Evolutionary conservation across 2,329 filamentous ascomycete genomes (phyloP), one percentile per base, ranked within the genome.

Genomic region (Diaporthe aspalathi): DNA sequence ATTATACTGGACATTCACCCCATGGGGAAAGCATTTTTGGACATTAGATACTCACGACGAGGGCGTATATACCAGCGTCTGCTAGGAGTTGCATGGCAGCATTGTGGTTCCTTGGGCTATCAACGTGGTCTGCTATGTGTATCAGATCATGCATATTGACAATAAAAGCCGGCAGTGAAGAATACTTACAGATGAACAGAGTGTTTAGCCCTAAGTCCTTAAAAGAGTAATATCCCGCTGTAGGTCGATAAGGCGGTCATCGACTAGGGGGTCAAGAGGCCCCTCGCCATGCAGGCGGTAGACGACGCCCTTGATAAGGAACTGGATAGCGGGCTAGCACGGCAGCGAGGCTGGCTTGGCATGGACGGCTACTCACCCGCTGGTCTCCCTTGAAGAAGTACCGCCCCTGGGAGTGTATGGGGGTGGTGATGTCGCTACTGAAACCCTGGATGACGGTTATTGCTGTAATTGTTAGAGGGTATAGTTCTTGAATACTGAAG

Each of bases 181-280:
- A 20, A 9, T 32, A 67, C 75, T 40, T 69, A 78, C 78, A 73
- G 27, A 78, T 62, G 62, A 76, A 76, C 45, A 79, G 35, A 2
- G 75, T 75, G 65, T 79, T 79, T 9, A 79, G 66, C 1, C 74
- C 72, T 16, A 78, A 72, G n/a, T 76, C 74, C 16, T 73, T 76
- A 57, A 79, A 74, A 77, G 47, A 14, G 75, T 74, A 38, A 79
- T 72, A 35, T 75, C 74, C 11, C 70, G 71, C 63, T 72, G 27
- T 16, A 78, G 73, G 20, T 75, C 57, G 12, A 74, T 52, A 45
- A 79, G 49, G 20, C 72, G 50, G 17, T 75, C 74, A 9, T 77
- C 72, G 24, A 68, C 68, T 6, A 77, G 67, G 12, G 75, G 72
- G 65, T 78, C 65, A 24, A 29, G 12, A 20, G 56, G 54, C 1